Percentiles rank a stretch among this genome's conserved stretches.
Conservation (phyloP, 139 green algal species). For the Micromonas commoda region DNA sequence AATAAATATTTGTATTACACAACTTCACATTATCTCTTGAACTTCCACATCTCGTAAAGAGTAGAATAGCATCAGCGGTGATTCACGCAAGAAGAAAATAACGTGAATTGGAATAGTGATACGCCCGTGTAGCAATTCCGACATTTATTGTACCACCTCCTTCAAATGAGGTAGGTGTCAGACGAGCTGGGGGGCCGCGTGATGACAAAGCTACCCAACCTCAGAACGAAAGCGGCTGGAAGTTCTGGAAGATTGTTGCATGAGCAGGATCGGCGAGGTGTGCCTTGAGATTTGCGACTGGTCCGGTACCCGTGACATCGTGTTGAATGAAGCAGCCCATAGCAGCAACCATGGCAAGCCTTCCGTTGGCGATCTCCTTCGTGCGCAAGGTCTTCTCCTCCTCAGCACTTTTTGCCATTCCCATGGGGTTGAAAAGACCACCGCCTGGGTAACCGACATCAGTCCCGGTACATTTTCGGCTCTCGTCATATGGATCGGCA, state of each 20-base stretch:
- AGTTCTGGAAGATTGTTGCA: slow-evolving; percentile 29
- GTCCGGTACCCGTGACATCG: slow-evolving; percentile 34
- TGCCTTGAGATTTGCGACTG: slow-evolving; percentile 21
- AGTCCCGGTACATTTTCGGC: not conserved
- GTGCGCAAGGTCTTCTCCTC: not conserved
- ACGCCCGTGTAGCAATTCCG: too few relatives aligned
- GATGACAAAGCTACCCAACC: too few relatives aligned
- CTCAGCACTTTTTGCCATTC: slow-evolving; percentile 1
- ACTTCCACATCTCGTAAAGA: too few relatives aligned
- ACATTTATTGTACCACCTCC: too few relatives aligned
- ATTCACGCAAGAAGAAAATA: too few relatives aligned
- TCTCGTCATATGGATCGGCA: slow-evolving; percentile 20
- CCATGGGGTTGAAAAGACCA: slow-evolving; percentile 34
- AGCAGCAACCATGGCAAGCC: slow-evolving; percentile 82
- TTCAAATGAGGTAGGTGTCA: too few relatives aligned
- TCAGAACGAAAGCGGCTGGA: not conserved
- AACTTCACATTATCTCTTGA: too few relatives aligned
- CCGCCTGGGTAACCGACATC: slow-evolving; percentile 39
- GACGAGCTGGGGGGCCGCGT: too few relatives aligned
- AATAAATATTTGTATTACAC: too few relatives aligned
- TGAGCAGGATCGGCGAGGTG: slow-evolving; percentile 24
- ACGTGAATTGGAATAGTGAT: too few relatives aligned
- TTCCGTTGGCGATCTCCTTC: slow-evolving; percentile 91
- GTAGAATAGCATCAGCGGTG: too few relatives aligned
- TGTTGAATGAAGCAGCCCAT: slow-evolving; percentile 49